Percentiles rank a stretch among this genome's conserved stretches.
Conservation (phyloP, 1,284 basidiomycete genomes). For the Rhodofomes roseus region DNA sequence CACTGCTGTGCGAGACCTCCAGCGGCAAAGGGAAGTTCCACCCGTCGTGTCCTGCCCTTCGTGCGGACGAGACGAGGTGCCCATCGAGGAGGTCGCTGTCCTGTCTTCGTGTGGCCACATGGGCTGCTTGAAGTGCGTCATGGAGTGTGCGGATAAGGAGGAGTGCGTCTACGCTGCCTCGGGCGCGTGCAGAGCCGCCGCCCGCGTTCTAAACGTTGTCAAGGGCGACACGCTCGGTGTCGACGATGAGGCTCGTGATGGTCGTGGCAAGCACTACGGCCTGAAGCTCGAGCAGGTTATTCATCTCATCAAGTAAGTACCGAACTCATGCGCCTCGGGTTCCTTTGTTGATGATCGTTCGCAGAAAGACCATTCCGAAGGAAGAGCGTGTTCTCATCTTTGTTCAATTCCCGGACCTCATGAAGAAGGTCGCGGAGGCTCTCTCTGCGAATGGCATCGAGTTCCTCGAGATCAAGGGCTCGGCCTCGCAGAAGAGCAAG, state of each 20-base stretch:
- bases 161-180: constrained; percentile 74
- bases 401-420: constrained; percentile 91
- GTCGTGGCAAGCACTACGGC: constrained; percentile 78
- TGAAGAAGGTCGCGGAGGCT: constrained; percentile 85
- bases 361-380: constrained; percentile 64
- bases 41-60: constrained; percentile 57
- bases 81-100: constrained; percentile 72
- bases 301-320: constrained; percentile 71
- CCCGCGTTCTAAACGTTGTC: constrained; percentile 76
- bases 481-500: constrained; percentile 74
- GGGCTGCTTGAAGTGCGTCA: constrained; percentile 76
- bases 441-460: constrained; percentile 69
- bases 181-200: constrained; percentile 70
- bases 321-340: no score
- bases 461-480: constrained; percentile 82
- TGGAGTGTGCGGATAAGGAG: constrained; percentile 68
- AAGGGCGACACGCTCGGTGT: constrained; percentile 79
- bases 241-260: constrained; percentile 73
- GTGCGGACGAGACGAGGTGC: constrained; percentile 54
- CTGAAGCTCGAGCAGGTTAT: constrained; percentile 87
- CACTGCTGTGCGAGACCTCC: constrained; percentile 84
- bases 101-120: constrained; percentile 89
- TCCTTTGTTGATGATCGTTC: constrained; percentile 4
- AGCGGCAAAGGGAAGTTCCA: constrained; percentile 63
- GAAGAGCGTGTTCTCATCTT: constrained; percentile 87